Evolutionary conservation across 208 protist species (phyloP).

Genomic region (Acanthamoeba pearcei): DNA sequence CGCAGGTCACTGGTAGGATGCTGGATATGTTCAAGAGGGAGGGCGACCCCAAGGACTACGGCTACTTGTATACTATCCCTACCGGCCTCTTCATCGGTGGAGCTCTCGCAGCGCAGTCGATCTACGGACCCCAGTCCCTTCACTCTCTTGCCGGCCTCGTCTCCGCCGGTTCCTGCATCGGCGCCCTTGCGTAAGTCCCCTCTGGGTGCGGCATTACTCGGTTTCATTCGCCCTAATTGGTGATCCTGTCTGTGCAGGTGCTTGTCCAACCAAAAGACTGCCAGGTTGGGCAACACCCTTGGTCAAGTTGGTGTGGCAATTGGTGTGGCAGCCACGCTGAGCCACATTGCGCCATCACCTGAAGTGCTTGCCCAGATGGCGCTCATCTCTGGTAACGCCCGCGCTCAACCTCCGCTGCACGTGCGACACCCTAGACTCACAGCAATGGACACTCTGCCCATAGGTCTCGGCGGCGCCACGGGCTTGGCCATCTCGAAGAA

Average conservation of each 20-base stretch:
- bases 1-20: conserved; percentile 64
- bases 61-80: conserved; percentile 84
- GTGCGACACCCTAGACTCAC: not conserved
- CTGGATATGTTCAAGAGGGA: conserved; percentile 76
- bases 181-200: conserved; percentile 12
- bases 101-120: conserved; percentile 62
- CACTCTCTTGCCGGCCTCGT: conserved; percentile 50
- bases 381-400: conserved; percentile 5
- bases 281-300: conserved; percentile 86
- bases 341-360: conserved; percentile 56
- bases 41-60: conserved; percentile 83
- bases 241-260: conserved; percentile 71
- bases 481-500: conserved; percentile 81
- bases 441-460: not conserved
- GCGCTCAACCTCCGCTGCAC: not conserved
- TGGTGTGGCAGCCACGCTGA: conserved; percentile 87
- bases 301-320: conserved; percentile 88
- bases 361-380: conserved; percentile 78
- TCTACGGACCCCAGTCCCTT: not conserved
- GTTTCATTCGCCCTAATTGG: no score
- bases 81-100: conserved; percentile 80
- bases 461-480: conserved; percentile 81
- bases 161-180: not conserved
- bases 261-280: conserved; percentile 85
- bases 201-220: no score